phyloP scores from a whole-genome alignment of 2,329 filamentous ascomycete species.

The Trichoderma oligosporum region DNA sequence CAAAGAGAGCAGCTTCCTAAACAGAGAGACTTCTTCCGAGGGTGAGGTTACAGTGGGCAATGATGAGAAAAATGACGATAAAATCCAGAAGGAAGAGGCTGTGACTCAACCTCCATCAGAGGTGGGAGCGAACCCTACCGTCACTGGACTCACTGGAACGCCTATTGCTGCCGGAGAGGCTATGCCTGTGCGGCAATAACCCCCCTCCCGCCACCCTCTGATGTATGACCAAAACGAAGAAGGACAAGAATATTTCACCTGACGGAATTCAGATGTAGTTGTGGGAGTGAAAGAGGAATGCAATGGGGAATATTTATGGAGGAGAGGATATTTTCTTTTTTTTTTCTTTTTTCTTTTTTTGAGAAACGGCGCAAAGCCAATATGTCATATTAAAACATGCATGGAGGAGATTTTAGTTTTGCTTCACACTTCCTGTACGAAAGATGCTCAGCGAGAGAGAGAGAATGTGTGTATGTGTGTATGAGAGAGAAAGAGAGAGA shows the following conservation, averaged over 20 bases:
- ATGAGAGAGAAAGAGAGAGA: not conserved
- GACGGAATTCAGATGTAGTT: not conserved
- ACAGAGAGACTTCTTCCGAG: conserved; percentile 73
- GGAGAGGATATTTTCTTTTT: not conserved
- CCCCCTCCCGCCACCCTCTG: too few relatives aligned
- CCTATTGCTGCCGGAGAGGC: conserved; percentile 9
- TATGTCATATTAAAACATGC: not conserved
- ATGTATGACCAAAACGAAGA: not conserved
- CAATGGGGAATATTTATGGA: not conserved
- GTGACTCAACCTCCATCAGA: not conserved
- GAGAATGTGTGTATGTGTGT: not conserved
- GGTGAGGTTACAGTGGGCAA: conserved; percentile 32
- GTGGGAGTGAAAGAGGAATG: not conserved
- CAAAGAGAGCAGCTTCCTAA: conserved; percentile 85
- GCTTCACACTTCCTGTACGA: not conserved
- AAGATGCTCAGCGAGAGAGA: not conserved
- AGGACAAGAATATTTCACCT: not conserved
- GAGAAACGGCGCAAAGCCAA: not conserved
- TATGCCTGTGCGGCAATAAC: conserved; percentile 15
- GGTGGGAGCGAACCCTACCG: not conserved
- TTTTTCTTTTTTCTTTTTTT: not conserved
- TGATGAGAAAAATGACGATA: conserved; percentile 6
- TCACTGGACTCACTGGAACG: conserved; percentile 5
- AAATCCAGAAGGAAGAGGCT: not conserved
- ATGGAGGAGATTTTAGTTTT: not conserved